phyloP scores from a whole-genome alignment of 352 stramenopile species.

The Phytopythium litorale region DNA sequence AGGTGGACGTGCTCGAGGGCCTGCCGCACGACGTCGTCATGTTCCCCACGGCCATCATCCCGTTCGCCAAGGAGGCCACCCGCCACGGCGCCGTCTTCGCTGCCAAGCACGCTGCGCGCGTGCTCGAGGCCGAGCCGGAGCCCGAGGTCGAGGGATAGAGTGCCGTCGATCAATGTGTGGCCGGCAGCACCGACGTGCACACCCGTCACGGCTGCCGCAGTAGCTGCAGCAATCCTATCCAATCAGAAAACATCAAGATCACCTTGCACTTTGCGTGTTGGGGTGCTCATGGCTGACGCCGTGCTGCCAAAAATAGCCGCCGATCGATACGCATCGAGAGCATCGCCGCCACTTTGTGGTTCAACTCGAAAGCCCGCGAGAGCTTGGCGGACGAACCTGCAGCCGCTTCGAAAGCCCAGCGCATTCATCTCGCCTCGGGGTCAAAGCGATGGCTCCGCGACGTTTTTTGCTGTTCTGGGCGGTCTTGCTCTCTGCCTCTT shows the following conservation, averaged over 20 bases:
- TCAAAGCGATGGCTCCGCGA: too few species aligned
- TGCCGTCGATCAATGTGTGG: too few species aligned
- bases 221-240: too few species aligned
- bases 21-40: constrained; percentile 33
- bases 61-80: constrained; percentile 22
- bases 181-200: too few species aligned
- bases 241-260: too few species aligned
- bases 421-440: too few species aligned
- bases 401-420: too few species aligned
- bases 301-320: not conserved
- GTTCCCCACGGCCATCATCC: constrained; percentile 29
- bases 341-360: not conserved
- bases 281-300: not conserved
- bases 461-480: too few species aligned
- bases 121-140: constrained; percentile 3
- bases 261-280: too few species aligned
- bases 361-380: not conserved
- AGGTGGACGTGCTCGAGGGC: constrained; percentile 31
- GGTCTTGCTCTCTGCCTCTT: too few species aligned
- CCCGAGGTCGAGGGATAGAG: not conserved
- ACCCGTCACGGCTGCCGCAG: too few species aligned
- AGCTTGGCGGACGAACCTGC: too few species aligned
- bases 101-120: constrained; percentile 6
- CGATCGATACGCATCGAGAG: not conserved
- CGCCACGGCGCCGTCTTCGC: constrained; percentile 12